These are phyloP conservation scores for Kodamaea arcana DNA, from an alignment of 1,139 yeast species.

Conservation along the genomic window DNA sequence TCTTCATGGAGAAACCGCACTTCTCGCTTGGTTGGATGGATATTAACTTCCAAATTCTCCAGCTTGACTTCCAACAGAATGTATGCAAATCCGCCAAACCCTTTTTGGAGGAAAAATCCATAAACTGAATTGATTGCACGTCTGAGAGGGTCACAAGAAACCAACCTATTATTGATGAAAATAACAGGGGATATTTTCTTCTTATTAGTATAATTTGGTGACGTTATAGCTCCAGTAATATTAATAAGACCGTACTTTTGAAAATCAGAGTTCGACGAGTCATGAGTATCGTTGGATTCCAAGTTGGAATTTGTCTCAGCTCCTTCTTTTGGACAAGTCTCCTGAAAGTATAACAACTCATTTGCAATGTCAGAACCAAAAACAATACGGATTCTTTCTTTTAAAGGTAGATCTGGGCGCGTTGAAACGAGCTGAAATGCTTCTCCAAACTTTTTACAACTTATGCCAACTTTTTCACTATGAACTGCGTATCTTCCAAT, in stretches of 20 bases:
- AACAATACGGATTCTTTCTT: constrained; percentile 69
- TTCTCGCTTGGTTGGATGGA: constrained; percentile 94
- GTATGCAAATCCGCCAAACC: constrained; percentile 75
- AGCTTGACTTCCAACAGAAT: constrained; percentile 64
- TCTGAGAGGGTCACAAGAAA: constrained; percentile 73
- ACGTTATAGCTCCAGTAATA: constrained; percentile 62
- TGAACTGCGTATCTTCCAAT: constrained; percentile 83
- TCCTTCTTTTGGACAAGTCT: constrained; percentile 9
- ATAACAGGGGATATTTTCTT: constrained; percentile 66
- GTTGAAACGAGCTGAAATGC: constrained; percentile 54
- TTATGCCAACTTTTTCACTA: constrained; percentile 62
- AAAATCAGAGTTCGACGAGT: too few relatives aligned
- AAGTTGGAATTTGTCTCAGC: constrained; percentile 4
- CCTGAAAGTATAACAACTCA: constrained; percentile 50
- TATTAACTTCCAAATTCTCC: constrained; percentile 78
- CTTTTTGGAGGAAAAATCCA: constrained; percentile 70
- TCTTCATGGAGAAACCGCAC: constrained; percentile 84
- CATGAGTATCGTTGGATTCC: constrained; percentile 5
- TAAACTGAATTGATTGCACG: constrained; percentile 67
- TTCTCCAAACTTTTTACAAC: constrained; percentile 76
- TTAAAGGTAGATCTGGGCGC: constrained; percentile 41
- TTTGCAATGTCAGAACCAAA: constrained; percentile 70
- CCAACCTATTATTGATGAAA: constrained; percentile 82
- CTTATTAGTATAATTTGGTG: constrained; percentile 67
- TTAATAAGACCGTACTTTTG: constrained; percentile 43